These are phyloP conservation scores for Blastobotrys raffinosifermentans DNA, from an alignment of 1,139 yeast genomes.

Conservation along the genomic window DNA sequence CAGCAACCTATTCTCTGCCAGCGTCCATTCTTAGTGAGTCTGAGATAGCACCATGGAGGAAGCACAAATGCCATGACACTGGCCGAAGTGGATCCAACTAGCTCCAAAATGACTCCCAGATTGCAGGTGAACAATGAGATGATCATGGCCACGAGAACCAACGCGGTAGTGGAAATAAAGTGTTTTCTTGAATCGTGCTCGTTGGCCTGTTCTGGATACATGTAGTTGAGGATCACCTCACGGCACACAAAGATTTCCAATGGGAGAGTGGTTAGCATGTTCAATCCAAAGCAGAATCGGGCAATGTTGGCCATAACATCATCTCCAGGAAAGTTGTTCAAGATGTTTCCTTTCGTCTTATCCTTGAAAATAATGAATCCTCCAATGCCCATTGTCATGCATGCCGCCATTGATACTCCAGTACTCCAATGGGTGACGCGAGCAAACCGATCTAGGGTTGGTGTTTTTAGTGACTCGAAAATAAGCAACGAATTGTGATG, in stretches of 20 bases:
- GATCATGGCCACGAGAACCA: constrained; percentile 66
- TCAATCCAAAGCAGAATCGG: constrained; percentile 84
- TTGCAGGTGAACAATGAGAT: constrained; percentile 80
- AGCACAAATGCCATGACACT: constrained; percentile 86
- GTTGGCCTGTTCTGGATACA: constrained; percentile 32
- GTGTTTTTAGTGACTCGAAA: constrained; percentile 71
- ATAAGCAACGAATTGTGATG: constrained; percentile 91
- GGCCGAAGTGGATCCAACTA: constrained; percentile 91
- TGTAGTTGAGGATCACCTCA: constrained; percentile 69
- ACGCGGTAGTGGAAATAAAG: constrained; percentile 55
- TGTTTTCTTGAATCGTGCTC: constrained; percentile 37
- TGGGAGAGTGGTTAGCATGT: constrained; percentile 92
- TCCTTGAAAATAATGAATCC: constrained; percentile 75
- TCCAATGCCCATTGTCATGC: constrained; percentile 71
- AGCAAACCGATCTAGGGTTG: constrained; percentile 69
- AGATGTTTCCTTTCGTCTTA: constrained; percentile 75
- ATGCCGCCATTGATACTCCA: constrained; percentile 70
- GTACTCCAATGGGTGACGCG: constrained; percentile 80
- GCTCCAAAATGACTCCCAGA: constrained; percentile 79
- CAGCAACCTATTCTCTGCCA: constrained; percentile 51
- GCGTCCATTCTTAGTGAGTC: constrained; percentile 48
- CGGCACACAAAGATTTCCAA: constrained; percentile 84
- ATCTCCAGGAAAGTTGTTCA: constrained; percentile 75
- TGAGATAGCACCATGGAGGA: constrained; percentile 78
- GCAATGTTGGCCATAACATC: constrained; percentile 74